A percentile compares a stretch with the other conserved stretches of the same genome.
Evolutionary conservation across 148 eudicot genomes (phyloP).

Genomic region (Talinum fruticosum): DNA sequence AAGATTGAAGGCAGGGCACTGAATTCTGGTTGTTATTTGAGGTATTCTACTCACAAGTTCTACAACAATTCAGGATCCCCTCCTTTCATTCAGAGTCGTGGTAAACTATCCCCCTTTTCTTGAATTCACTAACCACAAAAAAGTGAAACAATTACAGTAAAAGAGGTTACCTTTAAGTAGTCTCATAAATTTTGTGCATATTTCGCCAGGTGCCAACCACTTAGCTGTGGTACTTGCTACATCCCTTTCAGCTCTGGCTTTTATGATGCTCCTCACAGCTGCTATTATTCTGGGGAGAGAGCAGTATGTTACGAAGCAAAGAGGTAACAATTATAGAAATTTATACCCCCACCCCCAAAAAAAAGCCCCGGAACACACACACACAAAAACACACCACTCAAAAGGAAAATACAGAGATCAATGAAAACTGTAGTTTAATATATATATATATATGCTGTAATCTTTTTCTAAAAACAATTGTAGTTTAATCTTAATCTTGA

Average conservation of each 20-base stretch:
- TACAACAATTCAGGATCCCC: not conserved
- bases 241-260: not conserved
- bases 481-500: too few species aligned
- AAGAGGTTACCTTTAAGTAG: not conserved
- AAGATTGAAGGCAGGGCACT: slow-evolving; percentile 16
- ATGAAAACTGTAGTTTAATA: not conserved
- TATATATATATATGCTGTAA: too few species aligned
- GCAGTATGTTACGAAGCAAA: not conserved
- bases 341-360: not conserved
- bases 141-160: not conserved
- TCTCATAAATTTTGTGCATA: not conserved
- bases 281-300: not conserved
- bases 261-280: slow-evolving; percentile 1
- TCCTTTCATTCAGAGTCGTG: not conserved
- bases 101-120: not conserved
- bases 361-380: too few species aligned
- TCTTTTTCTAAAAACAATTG: too few species aligned
- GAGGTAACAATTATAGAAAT: not conserved
- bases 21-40: not conserved
- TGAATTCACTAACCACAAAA: not conserved
- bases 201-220: not conserved
- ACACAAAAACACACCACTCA: not conserved
- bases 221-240: not conserved
- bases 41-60: slow-evolving; percentile 6
- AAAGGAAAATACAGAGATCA: not conserved